Conservation (phyloP, 2,329 filamentous ascomycete species). For the Fusarium fracticaudum region DNA sequence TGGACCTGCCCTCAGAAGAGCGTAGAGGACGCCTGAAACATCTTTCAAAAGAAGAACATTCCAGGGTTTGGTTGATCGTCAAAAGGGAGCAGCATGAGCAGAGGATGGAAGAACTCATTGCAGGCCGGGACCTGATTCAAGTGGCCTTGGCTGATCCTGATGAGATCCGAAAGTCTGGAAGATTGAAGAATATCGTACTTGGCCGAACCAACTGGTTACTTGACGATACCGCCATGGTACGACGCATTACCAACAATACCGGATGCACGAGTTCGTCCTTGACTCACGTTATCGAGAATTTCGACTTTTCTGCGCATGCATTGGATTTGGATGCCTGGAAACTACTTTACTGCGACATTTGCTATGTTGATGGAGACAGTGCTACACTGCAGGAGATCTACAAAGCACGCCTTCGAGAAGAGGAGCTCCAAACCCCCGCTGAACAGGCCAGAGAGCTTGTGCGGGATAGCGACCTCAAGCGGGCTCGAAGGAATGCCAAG, state of each 20-base stretch:
- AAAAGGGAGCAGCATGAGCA: neutral
- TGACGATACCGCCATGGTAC: neutral
- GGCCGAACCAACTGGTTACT: neutral
- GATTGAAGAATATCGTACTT: neutral
- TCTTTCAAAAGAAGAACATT: neutral
- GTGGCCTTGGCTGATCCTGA: constrained; percentile 5
- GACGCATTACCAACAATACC: neutral
- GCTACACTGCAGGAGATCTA: neutral
- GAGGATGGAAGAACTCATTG: neutral
- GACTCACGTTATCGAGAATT: too few relatives aligned
- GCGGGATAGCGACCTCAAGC: fast-evolving
- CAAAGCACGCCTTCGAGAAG: neutral
- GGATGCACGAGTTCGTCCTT: neutral
- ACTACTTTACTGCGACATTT: neutral
- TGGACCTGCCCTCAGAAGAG: neutral
- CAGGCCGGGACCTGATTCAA: constrained; percentile 18
- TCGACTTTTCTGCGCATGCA: too few relatives aligned
- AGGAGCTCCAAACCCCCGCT: neutral
- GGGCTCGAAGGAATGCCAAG: neutral
- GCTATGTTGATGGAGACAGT: neutral
- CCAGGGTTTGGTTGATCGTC: neutral
- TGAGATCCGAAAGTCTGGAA: neutral
- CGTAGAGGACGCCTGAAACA: neutral
- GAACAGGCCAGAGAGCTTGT: neutral
- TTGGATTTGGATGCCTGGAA: neutral